These are phyloP conservation scores for Zymoseptoria passerinii DNA, from an alignment of 2,329 filamentous ascomycete genomes.

Conservation along the genomic window DNA sequence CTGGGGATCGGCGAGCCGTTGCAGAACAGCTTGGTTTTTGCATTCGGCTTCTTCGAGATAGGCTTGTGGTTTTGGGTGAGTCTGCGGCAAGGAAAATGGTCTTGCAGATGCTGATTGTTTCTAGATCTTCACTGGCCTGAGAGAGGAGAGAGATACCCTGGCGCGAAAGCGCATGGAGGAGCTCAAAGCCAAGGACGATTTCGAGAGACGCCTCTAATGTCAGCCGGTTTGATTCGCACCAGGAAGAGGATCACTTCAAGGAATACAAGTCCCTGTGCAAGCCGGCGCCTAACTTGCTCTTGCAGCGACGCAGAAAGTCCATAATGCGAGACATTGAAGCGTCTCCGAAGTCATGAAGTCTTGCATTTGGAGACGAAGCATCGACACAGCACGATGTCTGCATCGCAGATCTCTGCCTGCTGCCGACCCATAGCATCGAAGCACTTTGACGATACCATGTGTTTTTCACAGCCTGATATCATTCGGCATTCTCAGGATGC, in stretches of 20 bases:
- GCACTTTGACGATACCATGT: background rate
- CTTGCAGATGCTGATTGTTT: background rate
- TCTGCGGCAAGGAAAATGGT: slow-evolving; percentile 2
- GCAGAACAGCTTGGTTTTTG: slow-evolving; percentile 78
- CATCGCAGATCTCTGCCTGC: background rate
- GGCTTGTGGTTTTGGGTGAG: slow-evolving; percentile 77
- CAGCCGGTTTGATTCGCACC: slow-evolving; percentile 1
- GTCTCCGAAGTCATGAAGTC: background rate
- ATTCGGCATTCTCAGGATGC: background rate
- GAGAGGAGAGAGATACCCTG: slow-evolving; percentile 50
- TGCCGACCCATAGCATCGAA: background rate
- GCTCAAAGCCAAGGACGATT: slow-evolving; percentile 31
- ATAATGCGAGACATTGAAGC: background rate
- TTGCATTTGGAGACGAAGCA: background rate
- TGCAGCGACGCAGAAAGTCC: background rate
- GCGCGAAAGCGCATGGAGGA: slow-evolving; percentile 28
- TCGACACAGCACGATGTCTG: background rate
- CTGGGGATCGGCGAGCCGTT: slow-evolving; percentile 48
- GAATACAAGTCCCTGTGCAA: background rate
- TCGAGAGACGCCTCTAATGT: background rate
- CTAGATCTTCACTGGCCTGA: slow-evolving; percentile 55
- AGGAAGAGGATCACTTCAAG: background rate
- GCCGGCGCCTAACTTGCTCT: background rate
- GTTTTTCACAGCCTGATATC: background rate
- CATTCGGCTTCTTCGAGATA: slow-evolving; percentile 76